Evolutionary conservation across 768 basidiomycete species (phyloP), one percentile per base, ranked within the genome.

Genomic region (Tremella mesenterica): DNA sequence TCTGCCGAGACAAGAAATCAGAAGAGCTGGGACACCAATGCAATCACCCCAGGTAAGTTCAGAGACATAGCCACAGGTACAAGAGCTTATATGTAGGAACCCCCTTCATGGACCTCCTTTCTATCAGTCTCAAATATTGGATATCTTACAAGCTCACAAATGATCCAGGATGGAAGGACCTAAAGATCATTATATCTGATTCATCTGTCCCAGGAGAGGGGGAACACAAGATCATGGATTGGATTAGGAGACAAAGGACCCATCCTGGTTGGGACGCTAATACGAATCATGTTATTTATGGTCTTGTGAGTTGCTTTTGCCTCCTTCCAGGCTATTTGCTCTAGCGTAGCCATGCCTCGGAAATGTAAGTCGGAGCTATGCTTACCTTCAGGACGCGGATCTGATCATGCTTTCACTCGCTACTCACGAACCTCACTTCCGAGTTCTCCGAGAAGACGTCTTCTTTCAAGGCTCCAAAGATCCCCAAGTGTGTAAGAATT

Each of bases 141-240:
- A 87, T 96, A 1, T 87, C 85, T 1, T 81, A 86, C 64, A 97
- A 97, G 74, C 82, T 97, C 75, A 95, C 96, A 64, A 83, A 81
- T 0, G 93, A 97, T 72, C 84, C 90, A 2, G 92, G 90, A 43
- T 99, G 95, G 95, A 89, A 88, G 67, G 81, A 87, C 63, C 88
- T 99, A 34, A 83, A 97, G 79, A 86, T 99, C 48, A 83, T 97
- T 60, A 88, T 99, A 51, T 99, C 95, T 4, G 95, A 99, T 62
- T 88, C 95, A 1, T 83, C 86, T 51, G 95, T 97, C 12, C 93
- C 95, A 1, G 95, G 95, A 62, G 95, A 99, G 75, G 95, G 95
- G 70, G 95, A 99, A 72, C 95, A 99, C 74, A 99, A 99, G 77
- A 96, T 99, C 59, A 96, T 99, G 91, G 95, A 97, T 71, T 97